Percentiles rank a stretch among this genome's conserved stretches.
Conservation (phyloP, 1,284 basidiomycete species). For the Pseudozyma flocculosa region DNA sequence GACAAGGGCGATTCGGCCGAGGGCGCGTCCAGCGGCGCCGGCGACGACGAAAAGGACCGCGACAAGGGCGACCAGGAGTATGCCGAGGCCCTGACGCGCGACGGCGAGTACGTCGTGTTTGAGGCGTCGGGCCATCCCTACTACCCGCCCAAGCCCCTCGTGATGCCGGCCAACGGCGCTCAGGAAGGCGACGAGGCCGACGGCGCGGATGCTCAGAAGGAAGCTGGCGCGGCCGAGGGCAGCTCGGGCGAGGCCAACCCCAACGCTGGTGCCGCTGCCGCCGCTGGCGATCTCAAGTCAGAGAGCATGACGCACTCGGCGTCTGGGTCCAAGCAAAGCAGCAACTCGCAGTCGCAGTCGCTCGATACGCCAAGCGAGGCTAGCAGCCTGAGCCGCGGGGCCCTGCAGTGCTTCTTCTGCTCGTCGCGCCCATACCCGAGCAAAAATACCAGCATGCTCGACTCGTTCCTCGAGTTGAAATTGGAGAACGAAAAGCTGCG, state of each 20-base stretch:
- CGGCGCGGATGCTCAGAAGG: constrained; percentile 2
- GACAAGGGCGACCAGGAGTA: constrained; percentile 23
- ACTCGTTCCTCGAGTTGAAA: constrained; percentile 54
- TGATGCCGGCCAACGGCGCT: not conserved
- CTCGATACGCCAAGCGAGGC: constrained; percentile 29
- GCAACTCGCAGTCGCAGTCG: constrained; percentile 26
- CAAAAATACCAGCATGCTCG: constrained; percentile 51
- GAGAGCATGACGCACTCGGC: constrained; percentile 21
- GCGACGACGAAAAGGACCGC: constrained; percentile 25
- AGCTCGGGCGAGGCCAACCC: too few species aligned
- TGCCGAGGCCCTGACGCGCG: constrained; percentile 26
- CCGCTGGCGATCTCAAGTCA: constrained; percentile 11
- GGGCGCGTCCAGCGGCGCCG: constrained; percentile 11
- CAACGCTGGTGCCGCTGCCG: too few species aligned
- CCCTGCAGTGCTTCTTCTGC: constrained; percentile 50
- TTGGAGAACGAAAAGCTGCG: constrained; percentile 52
- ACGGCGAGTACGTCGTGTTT: constrained; percentile 45
- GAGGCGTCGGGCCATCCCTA: constrained; percentile 49
- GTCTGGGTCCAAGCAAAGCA: constrained; percentile 8
- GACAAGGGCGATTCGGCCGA: constrained; percentile 6
- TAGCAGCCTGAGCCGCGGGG: constrained; percentile 11
- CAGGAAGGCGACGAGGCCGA: constrained; percentile 3
- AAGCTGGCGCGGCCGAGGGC: too few species aligned
- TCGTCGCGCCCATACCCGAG: constrained; percentile 45
- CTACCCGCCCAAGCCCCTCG: constrained; percentile 28